These are phyloP conservation scores for Colletotrichum simmondsii DNA, from an alignment of 2,329 filamentous ascomycete genomes.

Conservation along the genomic window DNA sequence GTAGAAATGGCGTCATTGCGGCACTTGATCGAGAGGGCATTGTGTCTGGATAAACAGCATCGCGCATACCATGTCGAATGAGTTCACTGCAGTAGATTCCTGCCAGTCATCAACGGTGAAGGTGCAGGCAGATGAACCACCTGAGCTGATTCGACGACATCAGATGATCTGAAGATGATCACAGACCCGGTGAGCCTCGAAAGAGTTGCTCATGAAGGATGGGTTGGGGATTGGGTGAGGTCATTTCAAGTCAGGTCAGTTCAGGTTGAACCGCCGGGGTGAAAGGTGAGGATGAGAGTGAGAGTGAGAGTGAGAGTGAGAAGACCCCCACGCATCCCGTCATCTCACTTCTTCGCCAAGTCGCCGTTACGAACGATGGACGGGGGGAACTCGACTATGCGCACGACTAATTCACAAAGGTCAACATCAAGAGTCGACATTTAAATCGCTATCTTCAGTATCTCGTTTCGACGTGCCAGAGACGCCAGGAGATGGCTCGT, in stretches of 20 bases:
- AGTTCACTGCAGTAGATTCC: background rate
- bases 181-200: background rate
- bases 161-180: background rate
- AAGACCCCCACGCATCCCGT: conserved; percentile 20
- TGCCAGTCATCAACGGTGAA: background rate
- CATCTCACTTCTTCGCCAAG: conserved; percentile 6
- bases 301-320: background rate
- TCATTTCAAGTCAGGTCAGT: background rate
- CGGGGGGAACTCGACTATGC: background rate
- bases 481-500: background rate
- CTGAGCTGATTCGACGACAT: background rate
- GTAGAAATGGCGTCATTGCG: background rate
- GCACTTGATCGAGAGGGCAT: background rate
- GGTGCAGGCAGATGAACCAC: no score
- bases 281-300: no score
- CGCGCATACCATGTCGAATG: background rate
- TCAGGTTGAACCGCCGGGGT: background rate
- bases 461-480: background rate
- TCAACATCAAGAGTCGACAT: background rate
- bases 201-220: background rate
- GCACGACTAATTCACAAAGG: conserved; percentile 1
- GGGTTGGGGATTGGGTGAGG: background rate
- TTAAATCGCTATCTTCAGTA: background rate
- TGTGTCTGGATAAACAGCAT: background rate
- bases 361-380: background rate